A percentile compares a stretch with the other conserved stretches of the same genome.
Evolutionary conservation across 352 stramenopile genomes (phyloP).

Genomic region (Globisporangium yorkense): DNA sequence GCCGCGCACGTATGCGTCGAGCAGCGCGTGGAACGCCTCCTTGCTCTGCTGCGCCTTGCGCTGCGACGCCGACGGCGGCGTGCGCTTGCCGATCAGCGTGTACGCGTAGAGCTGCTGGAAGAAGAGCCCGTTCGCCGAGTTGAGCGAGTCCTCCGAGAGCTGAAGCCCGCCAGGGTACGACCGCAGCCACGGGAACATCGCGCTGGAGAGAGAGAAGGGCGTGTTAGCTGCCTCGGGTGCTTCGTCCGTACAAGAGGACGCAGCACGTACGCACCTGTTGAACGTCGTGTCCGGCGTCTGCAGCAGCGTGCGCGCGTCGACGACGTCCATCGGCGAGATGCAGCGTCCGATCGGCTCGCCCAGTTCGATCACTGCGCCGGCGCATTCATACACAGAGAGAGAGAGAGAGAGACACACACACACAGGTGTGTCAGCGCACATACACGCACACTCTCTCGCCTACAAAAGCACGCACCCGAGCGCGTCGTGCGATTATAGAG

Average conservation of each 20-base stretch:
- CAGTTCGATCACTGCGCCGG: conserved; percentile 50
- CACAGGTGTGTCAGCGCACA: no score
- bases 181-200: conserved; percentile 71
- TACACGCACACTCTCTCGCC: neutral
- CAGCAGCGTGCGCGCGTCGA: conserved; percentile 64
- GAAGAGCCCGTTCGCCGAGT: conserved; percentile 67
- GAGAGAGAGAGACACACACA: neutral
- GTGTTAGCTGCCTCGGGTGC: neutral
- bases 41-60: conserved; percentile 54
- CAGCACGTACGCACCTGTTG: conserved; percentile 22
- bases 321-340: conserved; percentile 69
- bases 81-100: conserved; percentile 63
- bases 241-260: no score
- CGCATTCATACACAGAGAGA: neutral
- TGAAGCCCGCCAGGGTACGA: conserved; percentile 50
- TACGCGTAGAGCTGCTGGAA: conserved; percentile 85
- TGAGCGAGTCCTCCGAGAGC: conserved; percentile 46
- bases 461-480: conserved; percentile 13
- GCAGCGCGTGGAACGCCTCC: conserved; percentile 54
- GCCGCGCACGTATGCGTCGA: conserved; percentile 64
- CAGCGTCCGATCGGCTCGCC: conserved; percentile 53
- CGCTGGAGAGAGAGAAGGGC: conserved; percentile 17
- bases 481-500: conserved; percentile 75
- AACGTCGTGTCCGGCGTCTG: conserved; percentile 62
- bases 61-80: conserved; percentile 30